A percentile compares a stretch with the other conserved stretches of the same genome.
Conservation (phyloP, 768 basidiomycete species). For the Mycena haematopus region DNA sequence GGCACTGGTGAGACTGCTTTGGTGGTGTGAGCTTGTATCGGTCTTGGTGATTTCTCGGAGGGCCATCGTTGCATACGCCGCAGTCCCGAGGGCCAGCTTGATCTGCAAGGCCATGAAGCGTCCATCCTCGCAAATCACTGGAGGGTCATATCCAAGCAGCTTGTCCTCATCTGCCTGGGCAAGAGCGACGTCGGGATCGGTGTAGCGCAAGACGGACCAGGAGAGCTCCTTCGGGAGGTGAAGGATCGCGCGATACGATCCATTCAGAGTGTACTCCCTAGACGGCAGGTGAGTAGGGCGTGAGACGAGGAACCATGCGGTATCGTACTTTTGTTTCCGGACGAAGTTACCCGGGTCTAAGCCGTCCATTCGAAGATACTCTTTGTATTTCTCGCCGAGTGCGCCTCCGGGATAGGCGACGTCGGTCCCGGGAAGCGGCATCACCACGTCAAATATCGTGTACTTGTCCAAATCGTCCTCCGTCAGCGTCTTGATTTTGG, state of each 20-base stretch:
- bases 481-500: conserved; percentile 78
- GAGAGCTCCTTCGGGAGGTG: conserved; percentile 83
- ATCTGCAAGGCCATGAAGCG: conserved; percentile 91
- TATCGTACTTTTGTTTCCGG: conserved; percentile 83
- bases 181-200: conserved; percentile 90
- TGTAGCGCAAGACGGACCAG: conserved; percentile 87
- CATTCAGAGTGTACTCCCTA: conserved; percentile 91
- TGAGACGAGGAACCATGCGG: neutral
- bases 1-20: conserved; percentile 75
- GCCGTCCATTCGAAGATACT: conserved; percentile 85
- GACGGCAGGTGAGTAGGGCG: conserved; percentile 12
- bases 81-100: conserved; percentile 82
- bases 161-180: conserved; percentile 96
- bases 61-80: conserved; percentile 98
- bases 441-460: conserved; percentile 92
- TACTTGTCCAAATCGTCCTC: conserved; percentile 81
- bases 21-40: conserved; percentile 92
- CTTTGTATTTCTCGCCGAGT: conserved; percentile 85
- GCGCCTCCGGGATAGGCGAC: conserved; percentile 90
- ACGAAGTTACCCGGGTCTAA: conserved; percentile 89
- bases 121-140: conserved; percentile 70
- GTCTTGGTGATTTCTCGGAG: conserved; percentile 93
- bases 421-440: conserved; percentile 96
- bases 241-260: conserved; percentile 92
- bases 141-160: conserved; percentile 80